A percentile compares a stretch with the other conserved stretches of the same genome.
phyloP scores from a whole-genome alignment of 495 filamentous ascomycete genomes.

The Hypoxylon cercidicola region DNA sequence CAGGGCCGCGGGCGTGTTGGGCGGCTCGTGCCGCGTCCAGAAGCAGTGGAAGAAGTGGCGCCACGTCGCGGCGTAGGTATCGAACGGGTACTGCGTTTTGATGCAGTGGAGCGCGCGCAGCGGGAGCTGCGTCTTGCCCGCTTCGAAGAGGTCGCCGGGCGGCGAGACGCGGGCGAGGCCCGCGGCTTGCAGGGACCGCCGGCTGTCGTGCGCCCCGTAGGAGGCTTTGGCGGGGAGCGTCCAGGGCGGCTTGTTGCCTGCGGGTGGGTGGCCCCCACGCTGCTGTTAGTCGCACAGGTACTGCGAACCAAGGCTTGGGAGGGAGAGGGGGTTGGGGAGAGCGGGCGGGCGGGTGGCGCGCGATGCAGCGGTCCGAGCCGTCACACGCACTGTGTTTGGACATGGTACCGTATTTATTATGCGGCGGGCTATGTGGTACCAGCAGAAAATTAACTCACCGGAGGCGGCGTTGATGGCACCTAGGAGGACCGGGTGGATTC shows the following conservation, averaged over 20 bases:
- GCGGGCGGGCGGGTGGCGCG: not conserved
- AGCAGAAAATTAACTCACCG: constrained; percentile 53
- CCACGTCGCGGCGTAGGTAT: constrained; percentile 41
- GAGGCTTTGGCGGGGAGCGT: constrained; percentile 71
- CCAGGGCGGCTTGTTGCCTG: constrained; percentile 81
- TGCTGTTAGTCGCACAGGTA: not conserved
- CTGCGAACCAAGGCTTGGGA: not conserved
- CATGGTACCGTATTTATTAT: too few species aligned
- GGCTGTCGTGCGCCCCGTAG: constrained; percentile 64
- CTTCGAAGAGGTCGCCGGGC: constrained; percentile 54
- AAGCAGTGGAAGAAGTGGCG: constrained; percentile 52
- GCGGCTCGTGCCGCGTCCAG: constrained; percentile 47
- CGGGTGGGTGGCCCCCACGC: not conserved
- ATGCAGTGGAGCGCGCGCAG: constrained; percentile 73
- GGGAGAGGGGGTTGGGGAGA: not conserved
- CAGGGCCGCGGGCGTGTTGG: constrained; percentile 46
- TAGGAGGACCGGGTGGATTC: constrained; percentile 76
- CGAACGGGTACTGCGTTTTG: constrained; percentile 59
- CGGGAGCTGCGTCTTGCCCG: constrained; percentile 57
- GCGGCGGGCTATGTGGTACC: not conserved
- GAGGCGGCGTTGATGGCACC: constrained; percentile 74
- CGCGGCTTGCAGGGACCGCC: constrained; percentile 66
- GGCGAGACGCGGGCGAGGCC: constrained; percentile 55
- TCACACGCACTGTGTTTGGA: not conserved
- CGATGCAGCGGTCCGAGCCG: constrained; percentile 1